Evolutionary conservation across 257 asterid genomes (phyloP).

Genomic region (Scutellaria minor): DNA sequence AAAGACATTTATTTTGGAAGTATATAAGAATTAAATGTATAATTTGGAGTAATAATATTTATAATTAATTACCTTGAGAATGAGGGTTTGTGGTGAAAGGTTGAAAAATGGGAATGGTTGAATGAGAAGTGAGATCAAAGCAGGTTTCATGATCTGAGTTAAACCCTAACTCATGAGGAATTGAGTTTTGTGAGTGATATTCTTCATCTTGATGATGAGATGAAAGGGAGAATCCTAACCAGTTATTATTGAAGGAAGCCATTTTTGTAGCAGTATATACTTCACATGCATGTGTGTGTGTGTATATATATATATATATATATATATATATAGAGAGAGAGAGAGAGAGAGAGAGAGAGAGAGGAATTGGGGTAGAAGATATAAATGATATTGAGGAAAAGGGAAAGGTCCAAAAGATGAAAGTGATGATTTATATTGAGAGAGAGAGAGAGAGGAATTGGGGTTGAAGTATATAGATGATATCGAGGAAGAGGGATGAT

Average conservation of each 20-base stretch:
- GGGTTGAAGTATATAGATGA: too few relatives aligned
- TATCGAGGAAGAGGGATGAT: too few relatives aligned
- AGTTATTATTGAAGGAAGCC: slow-evolving; percentile 57
- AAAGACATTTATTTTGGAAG: too few relatives aligned
- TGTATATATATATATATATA: too few relatives aligned
- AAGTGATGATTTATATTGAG: slow-evolving; percentile 46
- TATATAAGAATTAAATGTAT: too few relatives aligned
- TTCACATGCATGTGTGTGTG: not conserved
- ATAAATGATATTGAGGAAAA: slow-evolving; percentile 11
- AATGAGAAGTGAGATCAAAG: slow-evolving; percentile 55
- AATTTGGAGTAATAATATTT: too few relatives aligned
- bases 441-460: not conserved
- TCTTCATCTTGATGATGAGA: slow-evolving; percentile 39
- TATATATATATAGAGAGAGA: too few relatives aligned
- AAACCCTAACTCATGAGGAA: slow-evolving; percentile 32
- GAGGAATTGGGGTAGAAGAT: not conserved
- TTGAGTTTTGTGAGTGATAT: slow-evolving; percentile 25
- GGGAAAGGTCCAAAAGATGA: slow-evolving; percentile 37
- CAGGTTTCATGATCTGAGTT: slow-evolving; percentile 37
- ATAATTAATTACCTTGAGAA: slow-evolving; percentile 47
- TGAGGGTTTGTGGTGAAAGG: slow-evolving; percentile 53
- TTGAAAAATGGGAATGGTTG: slow-evolving; percentile 56
- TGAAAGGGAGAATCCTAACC: slow-evolving; percentile 80
- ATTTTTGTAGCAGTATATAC: slow-evolving; percentile 14
- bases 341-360: not conserved